Evolutionary conservation across 306 rosid species (phyloP), one percentile per base, ranked within the genome.

Genomic region (Herpetospermum pedunculosum): DNA sequence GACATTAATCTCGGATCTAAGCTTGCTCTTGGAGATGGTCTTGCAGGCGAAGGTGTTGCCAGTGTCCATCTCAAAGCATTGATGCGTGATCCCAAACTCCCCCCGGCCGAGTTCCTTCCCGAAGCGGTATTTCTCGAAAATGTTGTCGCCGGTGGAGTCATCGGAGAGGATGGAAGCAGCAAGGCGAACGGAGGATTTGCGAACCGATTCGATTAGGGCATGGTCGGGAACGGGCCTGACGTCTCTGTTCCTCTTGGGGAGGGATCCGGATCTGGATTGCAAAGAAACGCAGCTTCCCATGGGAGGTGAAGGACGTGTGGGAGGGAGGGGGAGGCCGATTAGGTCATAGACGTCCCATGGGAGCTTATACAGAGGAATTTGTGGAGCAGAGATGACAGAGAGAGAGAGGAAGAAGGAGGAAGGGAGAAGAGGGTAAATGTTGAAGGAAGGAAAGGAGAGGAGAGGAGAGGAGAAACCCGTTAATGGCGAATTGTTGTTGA

Each of bases 221-320:
- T 19, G 16, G 10, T 47, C 60, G 35, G 72, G 21, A 2, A 58
- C 48, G 1, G 85, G 68, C 8, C 70, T 81, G 62, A 13, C 4
- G 53, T 8, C 18, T 12, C 80, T 65, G 74, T 43, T 84, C 34
- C 37, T 40, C 80, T 60, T 80, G 73, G 29, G 74, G 53, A 71
- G 63, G 34, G 70, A 21, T 3, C 74, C 81, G 23, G 74, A 12
- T 50, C 78, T 84, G 9, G 81, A 82, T 13, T 89, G 83, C 21
- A 83, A 50, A 18, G 97, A 88, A 2, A 89, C 78, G 87, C 98
- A 94, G 83, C 91, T 80, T 85, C 98, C 98, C 98, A 91, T 93
- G 87, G 88, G 82, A 70, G 79, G 58, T 10, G 21, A 46, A 48
- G 54, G 28, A 0, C 6, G 30, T 29, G 26, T 15, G 30, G 26